Percentiles rank a stretch among this genome's conserved stretches.
Evolutionary conservation across 768 basidiomycete species (phyloP).

Genomic region (Strobilomyces echinocephalus): DNA sequence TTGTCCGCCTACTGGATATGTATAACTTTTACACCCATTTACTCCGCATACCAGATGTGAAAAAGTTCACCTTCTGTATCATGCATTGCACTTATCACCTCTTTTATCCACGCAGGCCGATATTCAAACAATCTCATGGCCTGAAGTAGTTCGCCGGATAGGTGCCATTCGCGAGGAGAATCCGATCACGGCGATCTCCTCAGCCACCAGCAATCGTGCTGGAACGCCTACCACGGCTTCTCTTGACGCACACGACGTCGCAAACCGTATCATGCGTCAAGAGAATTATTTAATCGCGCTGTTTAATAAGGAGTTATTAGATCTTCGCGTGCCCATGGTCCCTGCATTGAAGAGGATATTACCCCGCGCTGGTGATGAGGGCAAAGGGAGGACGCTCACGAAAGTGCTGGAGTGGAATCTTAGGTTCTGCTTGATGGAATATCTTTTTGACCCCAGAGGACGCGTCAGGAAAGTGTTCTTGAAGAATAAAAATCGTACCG

Average conservation of each 20-base stretch:
- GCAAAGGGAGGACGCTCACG: slow-evolving; percentile 78
- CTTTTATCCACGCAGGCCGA: slow-evolving; percentile 65
- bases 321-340: slow-evolving; percentile 82
- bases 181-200: slow-evolving; percentile 83
- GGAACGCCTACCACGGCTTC: slow-evolving; percentile 73
- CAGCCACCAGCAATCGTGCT: slow-evolving; percentile 43
- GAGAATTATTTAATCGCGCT: slow-evolving; percentile 98
- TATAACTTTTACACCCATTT: slow-evolving; percentile 94
- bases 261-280: slow-evolving; percentile 95
- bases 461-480: slow-evolving; percentile 88
- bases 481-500: slow-evolving; percentile 73
- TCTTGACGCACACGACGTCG: slow-evolving; percentile 96
- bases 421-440: slow-evolving; percentile 91
- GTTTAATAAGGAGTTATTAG: slow-evolving; percentile 94
- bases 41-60: slow-evolving; percentile 89
- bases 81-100: slow-evolving; percentile 9
- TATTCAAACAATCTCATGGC: slow-evolving; percentile 97
- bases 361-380: slow-evolving; percentile 40
- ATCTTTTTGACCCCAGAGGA: slow-evolving; percentile 87
- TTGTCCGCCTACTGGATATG: slow-evolving; percentile 85
- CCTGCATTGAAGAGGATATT: slow-evolving; percentile 48
- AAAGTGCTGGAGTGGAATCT: slow-evolving; percentile 96
- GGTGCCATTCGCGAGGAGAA: slow-evolving; percentile 88
- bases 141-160: slow-evolving; percentile 88
- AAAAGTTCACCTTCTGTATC: slow-evolving; percentile 15